Percentiles rank a stretch among this genome's conserved stretches.
phyloP scores from a whole-genome alignment of 108 stramenopile genomes.

The Schizochytrium sp. region DNA sequence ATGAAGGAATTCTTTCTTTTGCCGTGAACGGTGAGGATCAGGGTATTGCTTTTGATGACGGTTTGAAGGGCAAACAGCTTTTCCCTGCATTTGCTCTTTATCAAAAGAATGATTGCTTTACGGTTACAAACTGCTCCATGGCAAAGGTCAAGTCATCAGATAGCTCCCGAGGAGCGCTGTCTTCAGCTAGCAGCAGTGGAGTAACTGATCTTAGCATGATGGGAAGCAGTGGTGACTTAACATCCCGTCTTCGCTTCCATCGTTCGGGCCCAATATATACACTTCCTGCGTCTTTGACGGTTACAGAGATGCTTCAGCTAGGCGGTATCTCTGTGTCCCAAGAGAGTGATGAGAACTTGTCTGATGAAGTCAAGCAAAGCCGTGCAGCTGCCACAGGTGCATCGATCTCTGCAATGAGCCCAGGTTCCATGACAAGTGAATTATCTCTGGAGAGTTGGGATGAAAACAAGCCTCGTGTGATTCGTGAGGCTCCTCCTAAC shows the following conservation, averaged over 20 bases:
- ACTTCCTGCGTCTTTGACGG: background rate
- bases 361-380: too few relatives aligned
- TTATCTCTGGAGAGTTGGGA: background rate
- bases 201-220: background rate
- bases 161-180: too few relatives aligned
- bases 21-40: conserved; percentile 69
- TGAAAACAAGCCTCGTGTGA: conserved; percentile 18
- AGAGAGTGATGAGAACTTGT: too few relatives aligned
- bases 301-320: conserved; percentile 29
- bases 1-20: conserved; percentile 68
- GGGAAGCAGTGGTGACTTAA: background rate
- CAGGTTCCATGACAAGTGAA: background rate
- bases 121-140: conserved; percentile 40
- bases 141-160: conserved; percentile 30
- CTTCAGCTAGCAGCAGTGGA: background rate
- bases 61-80: conserved; percentile 67
- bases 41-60: conserved; percentile 72
- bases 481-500: background rate
- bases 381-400: too few relatives aligned
- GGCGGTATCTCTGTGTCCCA: background rate
- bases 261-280: background rate
- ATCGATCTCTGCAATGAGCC: too few relatives aligned
- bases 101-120: conserved; percentile 69
- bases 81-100: conserved; percentile 76
- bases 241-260: conserved; percentile 1